Base-by-base conservation (phyloP, 2,329 filamentous ascomycete species). In the Biscogniauxia sp. region DNA sequence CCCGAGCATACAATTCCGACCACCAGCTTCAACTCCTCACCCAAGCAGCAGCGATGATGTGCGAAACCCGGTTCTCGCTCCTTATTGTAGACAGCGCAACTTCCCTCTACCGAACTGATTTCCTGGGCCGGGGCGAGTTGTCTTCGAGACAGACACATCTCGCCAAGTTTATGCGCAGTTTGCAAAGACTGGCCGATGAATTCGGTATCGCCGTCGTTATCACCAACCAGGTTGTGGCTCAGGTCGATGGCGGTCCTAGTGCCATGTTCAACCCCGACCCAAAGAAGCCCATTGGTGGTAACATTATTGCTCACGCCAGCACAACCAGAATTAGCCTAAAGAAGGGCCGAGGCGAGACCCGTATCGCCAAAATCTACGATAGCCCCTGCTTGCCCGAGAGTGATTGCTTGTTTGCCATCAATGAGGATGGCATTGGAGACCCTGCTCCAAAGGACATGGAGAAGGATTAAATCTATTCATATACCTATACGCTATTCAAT, bases 241-340 rank as follows among this genome's bases (percentile, higher is more conserved):
- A 99, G 76, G 95, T 99, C 8, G 95, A 99, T 73, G 95, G 95
- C 64, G 95, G 95, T 2, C 93, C 94, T 28, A 94, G 90, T 72
- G 88, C 94, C 63, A 99, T 99, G 95, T 99, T 97, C 82, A 99
- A 99, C 69, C 95, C 96, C 0, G 96, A 99, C 72, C 95, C 95
- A 7, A 99, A 99, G 84, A 99, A 99, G 77, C 95, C 95, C 0
- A 97, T 99, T 74, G 95, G 95, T 68, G 95, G 95, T 66, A 98
- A 99, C 76, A 99, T 99, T 68, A 98, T 99, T 74, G 95, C 96
- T 2, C 95, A 99, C 75, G 93, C 95, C 56, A 97, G 92, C 72
- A 99, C 95, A 1, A 99, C 95, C 1, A 85, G 95, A 72, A 84
- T 99, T 69, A 97, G 93, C 72, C 76, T 99, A 73, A 97, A 97